Base-by-base conservation (phyloP, 2,329 filamentous ascomycete genomes). In the Aspergillus alliaceus region DNA sequence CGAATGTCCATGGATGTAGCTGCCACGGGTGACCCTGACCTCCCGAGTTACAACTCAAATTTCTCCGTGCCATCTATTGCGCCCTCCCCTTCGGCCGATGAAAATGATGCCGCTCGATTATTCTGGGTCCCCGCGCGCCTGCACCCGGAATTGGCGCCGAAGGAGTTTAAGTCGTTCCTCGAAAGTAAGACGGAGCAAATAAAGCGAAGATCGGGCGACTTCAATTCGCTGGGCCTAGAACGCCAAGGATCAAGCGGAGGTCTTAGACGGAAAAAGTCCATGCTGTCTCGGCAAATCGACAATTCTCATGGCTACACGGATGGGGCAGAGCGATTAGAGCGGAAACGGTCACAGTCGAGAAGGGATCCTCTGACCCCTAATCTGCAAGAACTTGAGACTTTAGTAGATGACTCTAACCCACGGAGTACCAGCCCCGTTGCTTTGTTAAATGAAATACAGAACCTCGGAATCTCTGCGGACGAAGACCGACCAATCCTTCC, bases 81-180 rank as follows among this genome's bases (percentile, higher is more conserved):
- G 2, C 78, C 79, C 4, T 75, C 75, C 12, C 69, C 75, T n/a
- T 73, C 74, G 6, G 72, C 71, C 61, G 89, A 96, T 67, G 92
- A 96, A 71, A 89, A 92, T 66, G 93, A 98, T 71, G 86, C 91
- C 7, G 92, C 93, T 2, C 85, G 92, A 60, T 78, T 98, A 58
- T 90, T 98, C 64, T 99, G 95, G 95, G 95, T 99, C 6, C 95
- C 95, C 5, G 95, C 95, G 24, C 86, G 92, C 57, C 84, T 99
- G 27, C 95, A 99, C 68, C 95, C 95, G 0, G 95, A 99, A 75
- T 81, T 99, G 49, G 95, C 95, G 2, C 95, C 95, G 1, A 92
- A 90, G 69, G 95, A 97, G 66, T 99, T 98, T 81, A 97, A 96
- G 75, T 93, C 89, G 1, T 99, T 98, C 65, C 84, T 99, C 2